Base-by-base conservation (phyloP, 1,284 basidiomycete genomes). In the Pholiota adiposa region DNA sequence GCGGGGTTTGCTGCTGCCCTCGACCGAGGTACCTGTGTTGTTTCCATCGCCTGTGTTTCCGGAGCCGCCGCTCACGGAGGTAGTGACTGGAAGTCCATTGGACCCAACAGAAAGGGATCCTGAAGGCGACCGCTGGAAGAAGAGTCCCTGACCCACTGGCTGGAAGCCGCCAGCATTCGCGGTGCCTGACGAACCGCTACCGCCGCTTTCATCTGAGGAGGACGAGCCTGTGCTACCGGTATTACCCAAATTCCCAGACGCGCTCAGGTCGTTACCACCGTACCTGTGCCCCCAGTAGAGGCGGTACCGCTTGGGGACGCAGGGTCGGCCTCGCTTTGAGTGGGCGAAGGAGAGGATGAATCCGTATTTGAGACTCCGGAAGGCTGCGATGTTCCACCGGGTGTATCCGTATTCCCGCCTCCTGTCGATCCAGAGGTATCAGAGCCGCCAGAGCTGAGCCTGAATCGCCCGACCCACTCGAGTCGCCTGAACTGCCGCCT, bases 1-100 rank as follows among this genome's bases (percentile, higher is more conserved):
- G 8, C 68, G 64, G 40, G 59, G 43, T 51, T 61, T 63, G 19
- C 58, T 33, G 19, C 23, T 34, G 14, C 40, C 50, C 8, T 27
- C 27, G 33, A 25, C 33, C 19, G 38, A 21, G 27, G 40, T 31
- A 21, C 27, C 54, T 18, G 54, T 4, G 7, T 56, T 29, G 11
- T 14, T 54, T 4, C 55, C 59, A 14, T 58, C 50, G 11, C 23
- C 31, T 23, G 48, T 55, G 29, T 51, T 33, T 16, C 59, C 59
- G 53, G 51, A 41, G 31, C 52, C 51, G 7, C 56, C 59, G 16
- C 29, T 19, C 18, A 57, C 36, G 16, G 53, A 38, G 25, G 52
- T 51, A 8, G 54, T 34, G 27, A 56, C 41, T 18, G 29, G 49
- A 2, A 49, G 51, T 19, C 59, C 55, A 31, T 44, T 62, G 6